Evolutionary conservation across 768 basidiomycete genomes (phyloP).

Genomic region (Mycena latifolia): DNA sequence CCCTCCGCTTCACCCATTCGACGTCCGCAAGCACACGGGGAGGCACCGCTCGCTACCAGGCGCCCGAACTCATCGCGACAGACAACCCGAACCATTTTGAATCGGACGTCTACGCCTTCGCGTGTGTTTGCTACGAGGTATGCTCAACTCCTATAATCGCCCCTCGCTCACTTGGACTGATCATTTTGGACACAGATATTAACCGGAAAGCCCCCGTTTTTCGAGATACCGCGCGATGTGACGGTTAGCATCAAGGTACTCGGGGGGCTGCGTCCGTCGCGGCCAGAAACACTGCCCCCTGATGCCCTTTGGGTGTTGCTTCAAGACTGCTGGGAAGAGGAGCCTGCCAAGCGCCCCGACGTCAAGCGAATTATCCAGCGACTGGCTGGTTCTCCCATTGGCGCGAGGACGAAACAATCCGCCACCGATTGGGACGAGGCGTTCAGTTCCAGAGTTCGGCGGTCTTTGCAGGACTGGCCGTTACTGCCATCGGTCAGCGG

Average conservation of each 20-base stretch:
- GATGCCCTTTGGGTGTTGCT: constrained; percentile 31
- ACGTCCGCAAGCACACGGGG: constrained; percentile 16
- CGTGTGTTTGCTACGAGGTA: constrained; percentile 32
- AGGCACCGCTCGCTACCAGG: constrained; percentile 28
- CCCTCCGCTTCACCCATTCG: constrained; percentile 27
- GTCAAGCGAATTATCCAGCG: constrained; percentile 20
- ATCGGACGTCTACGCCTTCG: constrained; percentile 33
- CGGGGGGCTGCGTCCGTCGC: constrained; percentile 14
- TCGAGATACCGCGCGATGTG: constrained; percentile 8
- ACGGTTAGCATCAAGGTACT: constrained; percentile 9
- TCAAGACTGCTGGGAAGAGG: constrained; percentile 22
- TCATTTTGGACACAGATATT: constrained; percentile 18
- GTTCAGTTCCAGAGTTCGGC: constrained; percentile 23
- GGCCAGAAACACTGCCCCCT: constrained; percentile 7
- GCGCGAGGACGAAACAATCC: constrained; percentile 4
- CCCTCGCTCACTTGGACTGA: not conserved
- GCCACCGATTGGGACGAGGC: constrained; percentile 27
- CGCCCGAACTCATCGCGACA: constrained; percentile 17
- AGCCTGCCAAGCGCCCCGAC: constrained; percentile 15
- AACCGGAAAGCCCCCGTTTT: constrained; percentile 24
- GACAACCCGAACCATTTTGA: constrained; percentile 3
- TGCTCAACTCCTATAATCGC: not conserved
- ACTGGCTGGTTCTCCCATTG: constrained; percentile 15
- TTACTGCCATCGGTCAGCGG: constrained; percentile 23
- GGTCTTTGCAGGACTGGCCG: constrained; percentile 25